Evolutionary conservation across 768 basidiomycete genomes (phyloP).

Genomic region (Favolaschia claudopus): DNA sequence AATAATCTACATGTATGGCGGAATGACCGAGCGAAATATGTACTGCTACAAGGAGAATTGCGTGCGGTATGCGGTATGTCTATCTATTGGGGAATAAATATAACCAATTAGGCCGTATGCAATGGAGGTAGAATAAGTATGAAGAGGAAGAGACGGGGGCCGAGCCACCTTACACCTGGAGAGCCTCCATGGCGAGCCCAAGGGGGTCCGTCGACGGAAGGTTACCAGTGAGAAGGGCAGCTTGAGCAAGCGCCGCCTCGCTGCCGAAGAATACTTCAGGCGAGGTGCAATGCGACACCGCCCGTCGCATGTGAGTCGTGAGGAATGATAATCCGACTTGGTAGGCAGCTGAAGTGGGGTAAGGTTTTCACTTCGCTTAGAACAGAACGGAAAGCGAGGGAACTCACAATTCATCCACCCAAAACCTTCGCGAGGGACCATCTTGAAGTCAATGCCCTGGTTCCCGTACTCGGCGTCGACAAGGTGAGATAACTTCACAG

Average conservation of each 20-base stretch:
- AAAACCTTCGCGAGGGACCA: slow-evolving; percentile 97
- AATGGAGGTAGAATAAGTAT: too few relatives aligned
- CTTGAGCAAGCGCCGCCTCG: slow-evolving; percentile 44
- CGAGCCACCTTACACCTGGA: slow-evolving; percentile 47
- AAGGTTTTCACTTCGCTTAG: slow-evolving; percentile 1
- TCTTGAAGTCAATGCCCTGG: slow-evolving; percentile 96
- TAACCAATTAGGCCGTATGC: too few relatives aligned
- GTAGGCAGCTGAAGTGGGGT: slow-evolving; percentile 73
- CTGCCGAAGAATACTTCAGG: slow-evolving; percentile 88
- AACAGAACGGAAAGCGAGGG: background rate
- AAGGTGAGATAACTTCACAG: slow-evolving; percentile 92
- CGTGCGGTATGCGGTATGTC: too few relatives aligned
- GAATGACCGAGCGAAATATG: too few relatives aligned
- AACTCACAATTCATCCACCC: slow-evolving; percentile 95
- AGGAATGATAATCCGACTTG: slow-evolving; percentile 97
- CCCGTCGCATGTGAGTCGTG: slow-evolving; percentile 92
- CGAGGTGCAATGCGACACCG: slow-evolving; percentile 93
- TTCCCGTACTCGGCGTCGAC: slow-evolving; percentile 98
- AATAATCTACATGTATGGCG: too few relatives aligned
- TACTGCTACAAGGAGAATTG: too few relatives aligned
- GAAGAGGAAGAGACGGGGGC: too few relatives aligned
- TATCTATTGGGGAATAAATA: too few relatives aligned
- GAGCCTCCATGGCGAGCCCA: slow-evolving; percentile 68
- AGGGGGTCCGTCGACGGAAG: slow-evolving; percentile 61
- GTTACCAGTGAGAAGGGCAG: slow-evolving; percentile 44